phyloP scores from a whole-genome alignment of 2,329 filamentous ascomycete genomes.

The Rhynchosporium agropyri region DNA sequence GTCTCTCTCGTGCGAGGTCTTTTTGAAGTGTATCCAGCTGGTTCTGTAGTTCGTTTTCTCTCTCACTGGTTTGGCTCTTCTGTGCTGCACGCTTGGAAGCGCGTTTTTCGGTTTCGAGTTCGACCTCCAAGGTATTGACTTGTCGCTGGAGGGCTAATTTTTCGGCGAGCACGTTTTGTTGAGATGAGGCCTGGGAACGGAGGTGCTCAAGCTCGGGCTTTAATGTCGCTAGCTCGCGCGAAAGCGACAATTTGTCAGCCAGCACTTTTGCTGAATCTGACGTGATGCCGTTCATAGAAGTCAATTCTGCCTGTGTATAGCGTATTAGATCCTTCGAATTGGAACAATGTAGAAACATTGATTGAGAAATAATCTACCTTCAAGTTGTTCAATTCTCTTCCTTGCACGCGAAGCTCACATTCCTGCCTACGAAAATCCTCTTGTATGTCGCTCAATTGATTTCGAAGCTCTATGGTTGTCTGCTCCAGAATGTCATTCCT shows the following conservation, averaged over 20 bases:
- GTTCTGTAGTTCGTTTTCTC: constrained; percentile 47
- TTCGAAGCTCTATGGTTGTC: constrained; percentile 50
- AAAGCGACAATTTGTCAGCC: constrained; percentile 63
- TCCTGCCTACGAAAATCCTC: constrained; percentile 39
- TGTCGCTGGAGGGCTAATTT: constrained; percentile 81
- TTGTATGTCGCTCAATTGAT: constrained; percentile 52
- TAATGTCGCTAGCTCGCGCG: constrained; percentile 59
- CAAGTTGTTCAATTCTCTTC: constrained; percentile 57
- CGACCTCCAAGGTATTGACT: constrained; percentile 74
- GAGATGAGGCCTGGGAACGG: constrained; percentile 57
- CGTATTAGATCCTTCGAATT: constrained; percentile 9
- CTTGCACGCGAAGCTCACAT: constrained; percentile 51
- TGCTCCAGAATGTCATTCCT: constrained; percentile 58
- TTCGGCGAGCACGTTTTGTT: constrained; percentile 73
- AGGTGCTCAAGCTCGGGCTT: constrained; percentile 66
- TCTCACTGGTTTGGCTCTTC: constrained; percentile 47
- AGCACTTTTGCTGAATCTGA: constrained; percentile 72
- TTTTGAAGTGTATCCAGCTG: constrained; percentile 43
- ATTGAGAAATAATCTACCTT: constrained; percentile 47
- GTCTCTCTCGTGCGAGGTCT: constrained; percentile 45
- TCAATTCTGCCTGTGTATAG: constrained; percentile 64
- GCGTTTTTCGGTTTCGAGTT: constrained; percentile 82
- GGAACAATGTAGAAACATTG: neutral
- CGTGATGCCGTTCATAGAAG: constrained; percentile 66
- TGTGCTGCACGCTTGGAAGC: constrained; percentile 59